Evolutionary conservation across 164 flowering plant species (phyloP).

Genomic region (Dillenia turbinata): DNA sequence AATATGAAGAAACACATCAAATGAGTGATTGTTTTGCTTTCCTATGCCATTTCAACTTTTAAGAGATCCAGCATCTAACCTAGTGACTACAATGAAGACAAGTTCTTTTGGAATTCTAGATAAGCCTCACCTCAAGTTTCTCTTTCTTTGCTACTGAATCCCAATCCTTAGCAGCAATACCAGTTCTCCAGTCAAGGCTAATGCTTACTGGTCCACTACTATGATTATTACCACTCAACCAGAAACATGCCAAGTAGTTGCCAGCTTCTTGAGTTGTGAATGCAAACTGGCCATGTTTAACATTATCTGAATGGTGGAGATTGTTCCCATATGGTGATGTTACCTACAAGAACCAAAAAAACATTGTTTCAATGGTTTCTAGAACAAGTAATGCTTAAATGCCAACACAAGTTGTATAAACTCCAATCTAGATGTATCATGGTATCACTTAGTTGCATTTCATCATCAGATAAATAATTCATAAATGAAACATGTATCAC

Average conservation of each 20-base stretch:
- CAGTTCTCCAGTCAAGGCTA: constrained; percentile 84
- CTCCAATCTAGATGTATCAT: too few species aligned
- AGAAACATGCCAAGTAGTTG: constrained; percentile 83
- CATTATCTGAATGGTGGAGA: constrained; percentile 62
- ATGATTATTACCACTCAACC: constrained; percentile 38
- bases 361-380: not conserved
- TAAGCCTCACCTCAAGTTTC: constrained; percentile 60
- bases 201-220: constrained; percentile 46
- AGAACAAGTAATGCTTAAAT: too few species aligned
- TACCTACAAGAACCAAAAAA: constrained; percentile 41
- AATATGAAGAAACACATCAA: too few species aligned
- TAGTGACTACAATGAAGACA: too few species aligned
- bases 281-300: constrained; percentile 73
- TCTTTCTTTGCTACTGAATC: constrained; percentile 91
- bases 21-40: too few species aligned
- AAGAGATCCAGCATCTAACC: too few species aligned
- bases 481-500: too few species aligned
- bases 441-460: too few species aligned
- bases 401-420: too few species aligned
- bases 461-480: too few species aligned
- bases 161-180: constrained; percentile 97
- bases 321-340: constrained; percentile 82
- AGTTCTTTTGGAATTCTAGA: too few species aligned
- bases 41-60: too few species aligned
- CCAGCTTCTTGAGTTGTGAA: constrained; percentile 83